These are phyloP conservation scores for Suhomyces ambrosiae DNA, from an alignment of 1,139 yeast genomes.

Conservation along the genomic window DNA sequence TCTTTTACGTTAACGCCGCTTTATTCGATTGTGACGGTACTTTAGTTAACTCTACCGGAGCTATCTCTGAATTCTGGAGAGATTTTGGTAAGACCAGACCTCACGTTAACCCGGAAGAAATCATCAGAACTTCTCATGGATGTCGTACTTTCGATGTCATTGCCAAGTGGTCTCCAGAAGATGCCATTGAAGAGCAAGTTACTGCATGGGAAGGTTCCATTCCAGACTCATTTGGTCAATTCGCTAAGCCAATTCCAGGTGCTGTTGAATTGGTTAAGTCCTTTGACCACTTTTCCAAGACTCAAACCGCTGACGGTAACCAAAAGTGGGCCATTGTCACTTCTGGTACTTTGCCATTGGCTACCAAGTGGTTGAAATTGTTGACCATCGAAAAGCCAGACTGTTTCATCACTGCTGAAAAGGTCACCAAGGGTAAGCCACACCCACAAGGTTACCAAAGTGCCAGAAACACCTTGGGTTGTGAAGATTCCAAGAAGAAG, in stretches of 20 bases:
- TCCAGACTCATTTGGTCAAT: constrained; percentile 70
- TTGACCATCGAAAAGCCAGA: constrained; percentile 65
- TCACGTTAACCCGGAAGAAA: constrained; percentile 67
- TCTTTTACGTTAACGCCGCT: constrained; percentile 50
- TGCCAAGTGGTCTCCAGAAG: constrained; percentile 73
- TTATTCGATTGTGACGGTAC: constrained; percentile 88
- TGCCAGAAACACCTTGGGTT: constrained; percentile 63
- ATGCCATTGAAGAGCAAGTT: constrained; percentile 66
- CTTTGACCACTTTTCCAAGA: constrained; percentile 46
- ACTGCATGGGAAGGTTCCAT: constrained; percentile 70
- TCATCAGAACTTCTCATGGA: constrained; percentile 78
- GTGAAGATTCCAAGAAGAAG: constrained; percentile 45
- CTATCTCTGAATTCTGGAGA: constrained; percentile 82
- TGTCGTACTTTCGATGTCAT: constrained; percentile 80
- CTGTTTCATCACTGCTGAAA: constrained; percentile 77
- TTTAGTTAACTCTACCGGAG: constrained; percentile 76
- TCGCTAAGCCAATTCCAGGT: constrained; percentile 75
- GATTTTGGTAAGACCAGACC: constrained; percentile 70
- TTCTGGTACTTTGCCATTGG: constrained; percentile 76
- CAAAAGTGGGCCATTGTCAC: constrained; percentile 84
- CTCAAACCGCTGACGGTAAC: constrained; percentile 43
- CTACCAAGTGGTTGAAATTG: constrained; percentile 75
- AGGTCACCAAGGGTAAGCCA: constrained; percentile 78
- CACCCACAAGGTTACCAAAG: constrained; percentile 78
- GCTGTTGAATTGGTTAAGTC: constrained; percentile 63